Percentiles rank a stretch among this genome's conserved stretches.
Conservation (phyloP, 257 asterid species). For the Mitragyna speciosa region DNA sequence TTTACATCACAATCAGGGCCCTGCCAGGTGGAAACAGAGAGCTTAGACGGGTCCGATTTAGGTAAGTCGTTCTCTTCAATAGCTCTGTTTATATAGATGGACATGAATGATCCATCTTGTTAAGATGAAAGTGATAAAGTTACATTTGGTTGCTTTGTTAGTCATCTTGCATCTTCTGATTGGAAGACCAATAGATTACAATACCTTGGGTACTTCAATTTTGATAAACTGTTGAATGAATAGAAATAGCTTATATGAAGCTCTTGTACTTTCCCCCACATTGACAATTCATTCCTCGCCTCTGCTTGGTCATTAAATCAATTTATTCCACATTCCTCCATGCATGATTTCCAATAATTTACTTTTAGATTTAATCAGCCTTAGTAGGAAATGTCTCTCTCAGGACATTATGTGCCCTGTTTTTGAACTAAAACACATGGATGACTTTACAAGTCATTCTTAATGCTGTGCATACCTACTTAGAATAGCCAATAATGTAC, state of each 20-base stretch:
- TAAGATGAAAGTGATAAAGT: neutral
- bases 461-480: neutral
- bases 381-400: neutral
- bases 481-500: too few relatives aligned
- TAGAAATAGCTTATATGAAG: neutral
- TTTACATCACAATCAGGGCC: slow-evolving; percentile 79
- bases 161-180: neutral
- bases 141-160: neutral
- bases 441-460: neutral
- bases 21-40: slow-evolving; percentile 83
- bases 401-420: neutral
- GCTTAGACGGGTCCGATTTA: slow-evolving; percentile 93
- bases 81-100: neutral
- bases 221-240: neutral
- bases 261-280: neutral
- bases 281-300: neutral
- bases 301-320: neutral
- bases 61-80: slow-evolving; percentile 44
- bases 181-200: neutral
- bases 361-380: neutral
- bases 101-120: neutral
- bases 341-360: neutral
- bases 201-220: too few relatives aligned
- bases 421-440: neutral
- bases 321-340: neutral